Conservation (phyloP, 768 basidiomycete species). For the Holtermannia corniformis region DNA sequence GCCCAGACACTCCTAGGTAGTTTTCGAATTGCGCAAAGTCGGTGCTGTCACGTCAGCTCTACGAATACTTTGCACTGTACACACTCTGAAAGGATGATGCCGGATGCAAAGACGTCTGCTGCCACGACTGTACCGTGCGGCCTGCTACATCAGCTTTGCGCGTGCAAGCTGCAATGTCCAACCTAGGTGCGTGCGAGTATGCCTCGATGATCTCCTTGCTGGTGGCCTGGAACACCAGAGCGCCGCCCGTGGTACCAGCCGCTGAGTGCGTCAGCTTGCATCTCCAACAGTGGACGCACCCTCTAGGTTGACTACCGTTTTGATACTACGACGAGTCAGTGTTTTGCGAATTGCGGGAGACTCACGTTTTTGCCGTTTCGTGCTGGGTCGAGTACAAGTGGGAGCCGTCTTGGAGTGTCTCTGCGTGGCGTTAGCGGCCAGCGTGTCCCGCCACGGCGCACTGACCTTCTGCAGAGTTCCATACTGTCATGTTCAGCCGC, state of each 20-base stretch:
- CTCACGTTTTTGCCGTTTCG: conserved; percentile 57
- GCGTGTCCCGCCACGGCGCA: not conserved
- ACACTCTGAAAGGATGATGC: conserved; percentile 80
- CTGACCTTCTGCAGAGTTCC: conserved; percentile 72
- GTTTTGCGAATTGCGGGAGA: conserved; percentile 8
- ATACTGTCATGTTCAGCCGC: conserved; percentile 50
- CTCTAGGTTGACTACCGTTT: conserved; percentile 84
- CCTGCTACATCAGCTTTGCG: conserved; percentile 29
- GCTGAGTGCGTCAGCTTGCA: conserved; percentile 44
- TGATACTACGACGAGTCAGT: conserved; percentile 50
- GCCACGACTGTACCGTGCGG: conserved; percentile 84
- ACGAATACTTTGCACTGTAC: conserved; percentile 29
- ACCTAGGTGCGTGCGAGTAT: conserved; percentile 74
- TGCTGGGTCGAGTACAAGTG: conserved; percentile 91
- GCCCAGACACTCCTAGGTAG: conserved; percentile 79
- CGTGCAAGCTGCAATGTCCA: too few relatives aligned
- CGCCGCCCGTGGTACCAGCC: conserved; percentile 76
- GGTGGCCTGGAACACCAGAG: conserved; percentile 90
- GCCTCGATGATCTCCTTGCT: conserved; percentile 90
- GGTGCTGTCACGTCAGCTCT: conserved; percentile 51
- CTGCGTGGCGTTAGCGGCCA: conserved; percentile 38
- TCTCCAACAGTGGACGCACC: conserved; percentile 44
- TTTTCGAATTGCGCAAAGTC: conserved; percentile 91
- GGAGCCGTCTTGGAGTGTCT: conserved; percentile 87
- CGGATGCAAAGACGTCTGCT: conserved; percentile 85